phyloP scores from a whole-genome alignment of 805 yeast genomes.

The Yamadazyma tumulicola region DNA sequence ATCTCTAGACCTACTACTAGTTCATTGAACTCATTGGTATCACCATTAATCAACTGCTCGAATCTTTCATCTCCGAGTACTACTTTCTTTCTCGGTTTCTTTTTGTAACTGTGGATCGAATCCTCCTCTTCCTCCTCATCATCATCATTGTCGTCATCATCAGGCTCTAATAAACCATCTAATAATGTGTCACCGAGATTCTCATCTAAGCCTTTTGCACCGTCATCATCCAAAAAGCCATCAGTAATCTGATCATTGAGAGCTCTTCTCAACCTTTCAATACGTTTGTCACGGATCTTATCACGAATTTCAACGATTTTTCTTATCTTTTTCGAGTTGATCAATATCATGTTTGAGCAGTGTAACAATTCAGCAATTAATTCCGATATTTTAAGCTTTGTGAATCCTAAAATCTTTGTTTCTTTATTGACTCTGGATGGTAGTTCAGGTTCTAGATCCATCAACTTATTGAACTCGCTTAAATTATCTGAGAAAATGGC shows the following conservation, averaged over 20 bases:
- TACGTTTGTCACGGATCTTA: slow-evolving; percentile 45
- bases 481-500: slow-evolving; percentile 72
- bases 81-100: slow-evolving; percentile 7
- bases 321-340: slow-evolving; percentile 76
- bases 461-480: slow-evolving; percentile 62
- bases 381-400: slow-evolving; percentile 86
- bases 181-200: slow-evolving; percentile 36
- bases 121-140: not conserved
- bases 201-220: slow-evolving; percentile 27
- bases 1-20: slow-evolving; percentile 22
- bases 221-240: not conserved
- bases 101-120: not conserved
- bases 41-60: slow-evolving; percentile 11
- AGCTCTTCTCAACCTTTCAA: slow-evolving; percentile 44
- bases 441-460: slow-evolving; percentile 35
- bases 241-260: slow-evolving; percentile 23
- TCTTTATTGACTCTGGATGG: slow-evolving; percentile 14
- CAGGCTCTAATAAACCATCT: slow-evolving; percentile 21
- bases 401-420: slow-evolving; percentile 72
- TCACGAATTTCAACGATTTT: slow-evolving; percentile 68
- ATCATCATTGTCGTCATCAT: slow-evolving; percentile 10
- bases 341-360: slow-evolving; percentile 93
- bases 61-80: slow-evolving; percentile 16
- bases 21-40: slow-evolving; percentile 18
- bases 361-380: slow-evolving; percentile 90